These are phyloP conservation scores for Boletus hoseneyae DNA, from an alignment of 1,284 basidiomycete genomes.

Conservation along the genomic window DNA sequence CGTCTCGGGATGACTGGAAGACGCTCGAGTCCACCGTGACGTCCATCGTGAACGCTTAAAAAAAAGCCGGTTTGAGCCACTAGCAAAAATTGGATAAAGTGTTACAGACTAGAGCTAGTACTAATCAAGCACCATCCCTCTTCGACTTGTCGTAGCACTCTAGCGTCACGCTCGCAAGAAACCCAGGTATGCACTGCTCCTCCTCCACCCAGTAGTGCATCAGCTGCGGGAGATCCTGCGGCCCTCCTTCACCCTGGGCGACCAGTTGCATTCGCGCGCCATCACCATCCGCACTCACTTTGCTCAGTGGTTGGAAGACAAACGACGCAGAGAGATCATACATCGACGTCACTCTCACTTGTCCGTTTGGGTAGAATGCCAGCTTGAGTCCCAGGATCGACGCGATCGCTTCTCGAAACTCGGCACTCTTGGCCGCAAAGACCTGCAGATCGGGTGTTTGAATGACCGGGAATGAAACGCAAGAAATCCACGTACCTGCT, in stretches of 20 bases:
- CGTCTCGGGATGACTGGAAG: too few relatives aligned
- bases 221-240: conserved; percentile 61
- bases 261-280: conserved; percentile 65
- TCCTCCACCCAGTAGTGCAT: conserved; percentile 72
- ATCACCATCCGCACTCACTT: conserved; percentile 27
- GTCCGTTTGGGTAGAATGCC: conserved; percentile 79
- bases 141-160: conserved; percentile 67
- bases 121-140: conserved; percentile 20
- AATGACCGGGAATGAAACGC: too few relatives aligned
- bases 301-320: conserved; percentile 59
- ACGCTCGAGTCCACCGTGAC: too few relatives aligned
- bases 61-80: too few relatives aligned
- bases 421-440: conserved; percentile 70
- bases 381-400: conserved; percentile 83
- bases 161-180: conserved; percentile 70
- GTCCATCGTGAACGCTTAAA: too few relatives aligned
- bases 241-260: conserved; percentile 64
- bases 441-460: conserved; percentile 38
- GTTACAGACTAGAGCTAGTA: neutral
- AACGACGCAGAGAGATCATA: conserved; percentile 72
- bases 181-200: conserved; percentile 72
- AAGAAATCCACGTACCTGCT: conserved; percentile 47
- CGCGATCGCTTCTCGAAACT: conserved; percentile 79
- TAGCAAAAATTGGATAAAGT: too few relatives aligned
- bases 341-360: conserved; percentile 78